These are phyloP conservation scores for Mycena amicta DNA, from an alignment of 768 basidiomycete genomes.

Conservation along the genomic window DNA sequence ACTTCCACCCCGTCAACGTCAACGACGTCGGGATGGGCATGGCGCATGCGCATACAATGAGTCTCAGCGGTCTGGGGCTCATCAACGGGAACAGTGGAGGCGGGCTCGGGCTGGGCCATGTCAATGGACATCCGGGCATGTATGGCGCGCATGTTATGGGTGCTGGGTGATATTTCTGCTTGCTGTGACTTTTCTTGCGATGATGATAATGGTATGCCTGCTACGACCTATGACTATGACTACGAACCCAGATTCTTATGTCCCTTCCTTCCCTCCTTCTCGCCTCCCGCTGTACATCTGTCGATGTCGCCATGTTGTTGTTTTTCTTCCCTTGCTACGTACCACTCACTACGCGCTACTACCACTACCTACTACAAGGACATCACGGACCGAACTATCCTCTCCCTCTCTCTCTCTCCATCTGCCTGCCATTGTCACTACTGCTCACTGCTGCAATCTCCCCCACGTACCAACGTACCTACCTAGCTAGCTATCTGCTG, in stretches of 20 bases:
- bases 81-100: background rate
- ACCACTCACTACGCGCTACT: background rate
- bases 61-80: background rate
- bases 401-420: slow-evolving; percentile 13
- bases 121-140: background rate
- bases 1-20: background rate
- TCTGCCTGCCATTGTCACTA: no score
- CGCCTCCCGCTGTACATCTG: no score
- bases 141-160: background rate
- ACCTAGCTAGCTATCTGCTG: no score
- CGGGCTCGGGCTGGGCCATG: background rate
- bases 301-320: background rate
- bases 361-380: background rate
- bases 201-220: no score
- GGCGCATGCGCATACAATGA: background rate
- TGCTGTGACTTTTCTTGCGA: no score
- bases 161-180: no score
- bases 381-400: background rate
- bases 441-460: no score
- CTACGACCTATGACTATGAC: no score
- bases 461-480: background rate
- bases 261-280: no score
- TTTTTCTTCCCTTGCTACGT: background rate
- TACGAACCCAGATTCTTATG: no score
- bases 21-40: background rate